phyloP scores from a whole-genome alignment of 2,329 filamentous ascomycete species.

The Pestalotiopsis sp. region DNA sequence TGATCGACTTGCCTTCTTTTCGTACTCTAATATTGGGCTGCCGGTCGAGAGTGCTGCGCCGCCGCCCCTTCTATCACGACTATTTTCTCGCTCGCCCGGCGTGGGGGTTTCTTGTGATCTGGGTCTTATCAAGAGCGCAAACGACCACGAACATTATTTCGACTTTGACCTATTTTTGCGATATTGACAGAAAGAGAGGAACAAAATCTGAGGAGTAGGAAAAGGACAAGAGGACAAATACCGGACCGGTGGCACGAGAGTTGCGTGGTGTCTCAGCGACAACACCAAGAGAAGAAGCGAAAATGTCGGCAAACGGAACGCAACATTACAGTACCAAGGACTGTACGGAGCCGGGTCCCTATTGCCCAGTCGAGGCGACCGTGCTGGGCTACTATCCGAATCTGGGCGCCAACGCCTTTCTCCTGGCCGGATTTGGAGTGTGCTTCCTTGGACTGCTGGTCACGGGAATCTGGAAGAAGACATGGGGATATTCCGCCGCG shows the following conservation, averaged over 20 bases:
- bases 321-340: constrained; percentile 2
- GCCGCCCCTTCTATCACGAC: neutral
- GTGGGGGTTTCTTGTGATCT: neutral
- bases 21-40: neutral
- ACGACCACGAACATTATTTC: neutral
- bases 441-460: constrained; percentile 42
- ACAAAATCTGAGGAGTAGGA: neutral
- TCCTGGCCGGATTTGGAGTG: constrained; percentile 51
- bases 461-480: constrained; percentile 51
- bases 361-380: constrained; percentile 54
- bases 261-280: neutral
- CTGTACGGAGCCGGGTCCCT: constrained; percentile 41
- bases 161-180: neutral
- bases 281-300: neutral
- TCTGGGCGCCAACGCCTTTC: constrained; percentile 57
- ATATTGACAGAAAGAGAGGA: neutral
- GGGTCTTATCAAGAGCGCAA: neutral
- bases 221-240: neutral
- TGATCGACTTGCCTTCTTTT: neutral
- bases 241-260: neutral
- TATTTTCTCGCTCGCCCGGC: neutral
- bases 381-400: constrained; percentile 61
- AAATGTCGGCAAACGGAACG: constrained; percentile 5
- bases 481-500: constrained; percentile 56
- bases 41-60: neutral